These are phyloP conservation scores for Senecio squalidus DNA, from an alignment of 140 eudicot species.

Conservation along the genomic window DNA sequence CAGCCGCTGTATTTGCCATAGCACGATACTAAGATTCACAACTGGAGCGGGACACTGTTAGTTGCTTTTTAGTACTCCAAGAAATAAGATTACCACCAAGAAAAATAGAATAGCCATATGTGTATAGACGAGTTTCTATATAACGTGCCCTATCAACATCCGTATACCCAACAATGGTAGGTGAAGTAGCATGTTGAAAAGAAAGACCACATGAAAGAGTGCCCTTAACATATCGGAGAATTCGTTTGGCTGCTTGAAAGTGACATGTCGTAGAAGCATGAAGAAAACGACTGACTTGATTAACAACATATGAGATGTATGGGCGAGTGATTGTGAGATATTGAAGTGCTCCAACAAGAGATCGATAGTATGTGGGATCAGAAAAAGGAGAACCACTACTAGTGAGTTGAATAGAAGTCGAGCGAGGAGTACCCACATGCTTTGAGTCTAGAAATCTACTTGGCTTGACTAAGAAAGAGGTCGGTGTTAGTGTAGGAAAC, in stretches of 20 bases:
- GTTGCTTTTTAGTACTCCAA: too few species aligned
- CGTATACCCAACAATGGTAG: neutral
- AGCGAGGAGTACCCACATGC: neutral
- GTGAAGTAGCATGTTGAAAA: neutral
- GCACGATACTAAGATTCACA: neutral
- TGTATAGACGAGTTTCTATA: neutral
- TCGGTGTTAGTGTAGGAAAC: neutral
- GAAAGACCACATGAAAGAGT: neutral
- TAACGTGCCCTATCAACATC: neutral
- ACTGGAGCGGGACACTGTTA: too few species aligned
- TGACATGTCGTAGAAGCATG: neutral
- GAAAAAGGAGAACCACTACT: neutral
- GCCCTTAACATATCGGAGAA: neutral
- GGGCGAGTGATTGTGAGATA: neutral
- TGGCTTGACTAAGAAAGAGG: neutral
- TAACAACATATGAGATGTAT: neutral
- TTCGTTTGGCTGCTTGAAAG: neutral
- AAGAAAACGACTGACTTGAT: neutral
- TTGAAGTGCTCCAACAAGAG: too few species aligned
- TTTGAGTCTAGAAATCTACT: neutral
- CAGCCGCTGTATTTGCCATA: too few species aligned
- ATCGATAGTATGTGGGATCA: neutral
- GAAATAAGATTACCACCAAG: too few species aligned
- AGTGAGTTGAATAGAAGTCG: neutral
- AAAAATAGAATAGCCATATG: neutral